Conservation (phyloP, 495 filamentous ascomycete species). For the Neurospora discreta region DNA sequence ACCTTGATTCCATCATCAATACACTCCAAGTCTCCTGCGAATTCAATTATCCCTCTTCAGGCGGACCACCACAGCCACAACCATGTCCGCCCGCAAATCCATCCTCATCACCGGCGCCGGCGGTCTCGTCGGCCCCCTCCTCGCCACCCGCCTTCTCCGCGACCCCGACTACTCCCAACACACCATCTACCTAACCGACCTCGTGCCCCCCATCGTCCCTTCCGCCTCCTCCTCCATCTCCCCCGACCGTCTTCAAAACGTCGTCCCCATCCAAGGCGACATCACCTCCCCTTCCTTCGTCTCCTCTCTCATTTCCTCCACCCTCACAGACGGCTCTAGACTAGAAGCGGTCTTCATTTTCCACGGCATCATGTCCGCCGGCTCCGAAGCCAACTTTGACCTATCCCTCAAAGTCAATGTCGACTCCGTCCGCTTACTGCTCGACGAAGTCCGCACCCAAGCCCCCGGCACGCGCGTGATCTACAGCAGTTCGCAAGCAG, state of each 20-base stretch:
- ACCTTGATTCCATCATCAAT: background rate
- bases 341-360: slow-evolving; percentile 62
- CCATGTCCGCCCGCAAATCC: background rate
- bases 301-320: slow-evolving; percentile 31
- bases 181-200: slow-evolving; percentile 53
- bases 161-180: slow-evolving; percentile 29
- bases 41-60: background rate
- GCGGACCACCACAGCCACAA: slow-evolving; percentile 10
- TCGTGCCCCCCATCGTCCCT: slow-evolving; percentile 47
- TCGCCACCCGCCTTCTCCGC: slow-evolving; percentile 52
- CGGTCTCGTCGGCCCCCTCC: slow-evolving; percentile 59
- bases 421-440: slow-evolving; percentile 52
- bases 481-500: slow-evolving; percentile 34
- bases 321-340: slow-evolving; percentile 16
- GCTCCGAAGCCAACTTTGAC: slow-evolving; percentile 64
- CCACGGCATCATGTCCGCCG: slow-evolving; percentile 79
- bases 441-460: slow-evolving; percentile 44
- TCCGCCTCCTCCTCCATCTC: slow-evolving; percentile 25
- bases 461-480: slow-evolving; percentile 54
- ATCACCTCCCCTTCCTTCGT: slow-evolving; percentile 44
- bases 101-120: slow-evolving; percentile 65
- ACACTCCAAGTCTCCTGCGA: background rate
- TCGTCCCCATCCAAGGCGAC: slow-evolving; percentile 48
- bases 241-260: slow-evolving; percentile 19
- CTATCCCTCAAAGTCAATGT: slow-evolving; percentile 65